Evolutionary conservation across 352 stramenopile species (phyloP).

Genomic region (Pythium aristosporum): DNA sequence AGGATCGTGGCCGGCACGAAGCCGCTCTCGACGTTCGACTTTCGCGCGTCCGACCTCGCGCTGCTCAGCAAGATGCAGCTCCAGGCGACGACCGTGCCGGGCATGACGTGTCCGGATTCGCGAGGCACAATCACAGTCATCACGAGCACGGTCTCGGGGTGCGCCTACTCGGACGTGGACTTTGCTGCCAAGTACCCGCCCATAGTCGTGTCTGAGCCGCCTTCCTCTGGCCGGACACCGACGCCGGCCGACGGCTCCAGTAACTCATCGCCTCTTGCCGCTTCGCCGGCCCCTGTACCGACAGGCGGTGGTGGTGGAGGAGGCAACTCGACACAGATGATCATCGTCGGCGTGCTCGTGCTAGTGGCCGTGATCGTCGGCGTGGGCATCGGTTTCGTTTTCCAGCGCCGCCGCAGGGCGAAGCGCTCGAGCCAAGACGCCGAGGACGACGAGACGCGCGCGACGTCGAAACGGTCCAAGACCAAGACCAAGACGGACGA

Average conservation of each 20-base stretch:
- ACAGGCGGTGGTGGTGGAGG: neutral
- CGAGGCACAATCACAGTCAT: neutral
- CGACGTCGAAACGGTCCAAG: neutral
- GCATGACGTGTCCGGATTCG: conserved; percentile 8
- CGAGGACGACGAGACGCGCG: neutral
- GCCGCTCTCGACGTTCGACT: conserved; percentile 16
- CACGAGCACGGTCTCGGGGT: neutral
- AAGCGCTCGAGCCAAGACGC: neutral
- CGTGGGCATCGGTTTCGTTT: conserved; percentile 20
- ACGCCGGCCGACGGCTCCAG: neutral
- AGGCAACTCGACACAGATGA: conserved; percentile 14
- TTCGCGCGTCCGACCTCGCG: conserved; percentile 16
- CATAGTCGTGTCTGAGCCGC: neutral
- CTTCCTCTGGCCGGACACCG: neutral
- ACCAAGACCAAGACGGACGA: neutral
- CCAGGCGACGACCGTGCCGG: neutral
- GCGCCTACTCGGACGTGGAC: conserved; percentile 11
- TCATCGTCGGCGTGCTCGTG: conserved; percentile 27
- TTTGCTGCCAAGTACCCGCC: conserved; percentile 16
- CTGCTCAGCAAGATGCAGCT: conserved; percentile 14
- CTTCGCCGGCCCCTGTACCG: conserved; percentile 17
- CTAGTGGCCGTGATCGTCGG: conserved; percentile 24
- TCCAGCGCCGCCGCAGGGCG: conserved; percentile 26
- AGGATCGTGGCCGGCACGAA: conserved; percentile 6
- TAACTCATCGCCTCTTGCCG: neutral